Evolutionary conservation across 768 basidiomycete species (phyloP), one percentile per base, ranked within the genome.

Genomic region (Exidia glandulosa): DNA sequence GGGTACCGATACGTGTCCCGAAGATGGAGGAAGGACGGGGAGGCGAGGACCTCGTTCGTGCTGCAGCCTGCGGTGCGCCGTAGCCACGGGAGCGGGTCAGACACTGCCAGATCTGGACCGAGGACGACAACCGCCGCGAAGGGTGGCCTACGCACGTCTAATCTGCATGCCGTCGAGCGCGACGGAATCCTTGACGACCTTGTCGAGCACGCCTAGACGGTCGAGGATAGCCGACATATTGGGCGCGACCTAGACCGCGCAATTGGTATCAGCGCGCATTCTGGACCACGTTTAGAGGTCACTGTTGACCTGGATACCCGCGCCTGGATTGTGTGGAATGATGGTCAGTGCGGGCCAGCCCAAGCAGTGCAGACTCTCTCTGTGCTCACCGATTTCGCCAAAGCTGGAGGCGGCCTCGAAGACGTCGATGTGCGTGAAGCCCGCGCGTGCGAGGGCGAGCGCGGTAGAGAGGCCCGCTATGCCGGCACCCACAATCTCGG

Each of bases 341-440:
- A 58, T 50, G 33, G 62, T 62, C 23, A 72, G 64, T 27, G 66
- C 57, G 10, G 71, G 65, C 60, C 72, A 64, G 9, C 71, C 65
- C 16, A 71, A 72, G n/a, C 71, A 66, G n/a, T 62, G 52, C 19
- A 69, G 61, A 19, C 73, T 62, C 54, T 71, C 64, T 7, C 72
- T 74, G 0, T 74, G 73, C 2, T 73, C 71, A 0, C 73, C 74
- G 6, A 74, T 71, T 60, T 74, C 72, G 2, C 69, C 72, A 3
- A 73, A 57, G 25, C 66, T 62, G 29, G 63, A 60, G 23, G 72
- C 70, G 3, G 64, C 48, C 63, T 74, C 72, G 62, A 65, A 72
- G 2, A 73, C 66, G 41, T 66, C 61, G 54, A 73, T 68, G n/a
- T 69, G 60, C n/a, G 52, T 62, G 66, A 73, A 72, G 1, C 72